phyloP scores from a whole-genome alignment of 2,329 filamentous ascomycete species.

The Metarhizium anisopliae region DNA sequence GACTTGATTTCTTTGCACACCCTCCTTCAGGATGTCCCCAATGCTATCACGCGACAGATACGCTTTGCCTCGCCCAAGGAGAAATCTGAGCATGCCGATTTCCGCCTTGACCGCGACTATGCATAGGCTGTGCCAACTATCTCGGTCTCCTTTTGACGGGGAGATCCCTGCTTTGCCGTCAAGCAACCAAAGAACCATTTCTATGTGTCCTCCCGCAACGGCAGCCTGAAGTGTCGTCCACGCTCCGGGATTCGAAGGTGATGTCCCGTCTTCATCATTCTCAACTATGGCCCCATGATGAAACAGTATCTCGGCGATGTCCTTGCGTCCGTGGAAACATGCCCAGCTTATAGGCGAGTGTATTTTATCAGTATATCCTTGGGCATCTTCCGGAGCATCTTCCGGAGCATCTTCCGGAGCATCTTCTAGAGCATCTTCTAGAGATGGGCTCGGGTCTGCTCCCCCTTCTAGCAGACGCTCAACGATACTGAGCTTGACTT shows the following conservation, averaged over 20 bases:
- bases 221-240: background rate
- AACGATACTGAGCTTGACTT: background rate
- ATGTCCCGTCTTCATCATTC: background rate
- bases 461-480: background rate
- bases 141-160: background rate
- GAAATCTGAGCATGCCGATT: no score
- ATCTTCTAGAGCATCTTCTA: no score
- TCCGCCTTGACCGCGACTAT: no score
- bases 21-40: no score
- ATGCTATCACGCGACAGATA: no score
- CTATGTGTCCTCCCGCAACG: background rate
- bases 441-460: background rate
- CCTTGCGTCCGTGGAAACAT: background rate
- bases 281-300: background rate
- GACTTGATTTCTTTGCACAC: no score
- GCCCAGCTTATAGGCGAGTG: background rate
- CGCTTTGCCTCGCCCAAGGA: no score
- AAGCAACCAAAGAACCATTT: background rate
- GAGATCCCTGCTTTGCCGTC: background rate
- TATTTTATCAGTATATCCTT: no score
- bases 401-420: no score
- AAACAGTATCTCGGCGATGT: background rate
- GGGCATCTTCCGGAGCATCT: no score
- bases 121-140: background rate
- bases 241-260: no score